phyloP scores from a whole-genome alignment of 2,329 filamentous ascomycete genomes.

The Cryoendolithus antarcticus region DNA sequence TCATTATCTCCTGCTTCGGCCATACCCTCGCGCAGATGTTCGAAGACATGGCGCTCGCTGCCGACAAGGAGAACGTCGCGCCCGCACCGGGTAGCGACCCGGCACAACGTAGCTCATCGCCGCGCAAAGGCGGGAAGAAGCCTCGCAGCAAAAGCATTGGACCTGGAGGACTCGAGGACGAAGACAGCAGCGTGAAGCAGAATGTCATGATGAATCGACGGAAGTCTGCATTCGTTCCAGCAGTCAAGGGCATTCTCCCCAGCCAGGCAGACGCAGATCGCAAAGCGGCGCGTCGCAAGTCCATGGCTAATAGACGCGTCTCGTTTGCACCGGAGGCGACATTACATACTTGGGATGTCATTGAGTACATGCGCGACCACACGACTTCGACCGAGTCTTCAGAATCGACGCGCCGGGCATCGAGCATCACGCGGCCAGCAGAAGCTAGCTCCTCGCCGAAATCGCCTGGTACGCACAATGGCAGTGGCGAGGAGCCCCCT shows the following conservation, averaged over 20 bases:
- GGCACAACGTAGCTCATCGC: conserved; percentile 12
- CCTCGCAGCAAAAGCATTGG: conserved; percentile 85
- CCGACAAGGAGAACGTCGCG: conserved; percentile 25
- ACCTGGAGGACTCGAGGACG: conserved; percentile 73
- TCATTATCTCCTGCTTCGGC: too few relatives aligned
- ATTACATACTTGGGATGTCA: conserved; percentile 89
- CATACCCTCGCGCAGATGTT: conserved; percentile 6
- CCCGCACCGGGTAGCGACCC: conserved; percentile 21
- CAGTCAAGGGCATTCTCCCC: conserved; percentile 44
- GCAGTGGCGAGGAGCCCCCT: conserved; percentile 43
- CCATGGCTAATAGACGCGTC: conserved; percentile 66
- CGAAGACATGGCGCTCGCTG: conserved; percentile 9
- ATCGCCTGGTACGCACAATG: conserved; percentile 27
- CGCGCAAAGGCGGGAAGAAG: conserved; percentile 47
- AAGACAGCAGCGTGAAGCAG: conserved; percentile 47
- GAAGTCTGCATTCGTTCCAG: conserved; percentile 35
- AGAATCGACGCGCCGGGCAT: conserved; percentile 63
- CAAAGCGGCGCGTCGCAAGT: conserved; percentile 75
- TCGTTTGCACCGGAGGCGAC: conserved; percentile 97
- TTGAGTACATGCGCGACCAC: conserved; percentile 79
- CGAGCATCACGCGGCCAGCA: conserved; percentile 38
- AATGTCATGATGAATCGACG: conserved; percentile 20
- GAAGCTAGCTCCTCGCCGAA: conserved; percentile 18
- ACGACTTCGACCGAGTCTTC: conserved; percentile 61
- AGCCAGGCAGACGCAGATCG: conserved; percentile 52